Base-by-base conservation (phyloP, 1,284 basidiomycete species). In the Lignosus rhinocerotis region DNA sequence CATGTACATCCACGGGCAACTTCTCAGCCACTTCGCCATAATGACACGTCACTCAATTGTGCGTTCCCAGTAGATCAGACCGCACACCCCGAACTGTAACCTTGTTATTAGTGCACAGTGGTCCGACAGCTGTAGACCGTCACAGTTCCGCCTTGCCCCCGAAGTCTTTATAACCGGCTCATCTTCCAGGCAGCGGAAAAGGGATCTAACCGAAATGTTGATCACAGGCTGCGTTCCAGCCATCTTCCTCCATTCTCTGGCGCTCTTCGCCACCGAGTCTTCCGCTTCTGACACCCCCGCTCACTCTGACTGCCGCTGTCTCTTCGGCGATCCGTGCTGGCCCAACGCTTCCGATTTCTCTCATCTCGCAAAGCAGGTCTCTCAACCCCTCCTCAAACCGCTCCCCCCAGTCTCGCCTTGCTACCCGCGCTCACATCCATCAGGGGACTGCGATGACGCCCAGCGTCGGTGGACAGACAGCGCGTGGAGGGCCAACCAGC, bases 281-380 rank as follows among this genome's bases (percentile, higher is more conserved):
- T 33, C 31, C 45, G 50, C 33, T 19, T 21, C 47, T 43, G 25
- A 11, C 47, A 38, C 42, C 30, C 45, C 25, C 2, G n/a, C 36
- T n/a, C 30, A 16, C 19, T 43, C 59, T 32, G 46, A 30, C 31
- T 70, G 70, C 42, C 68, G 66, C 36, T 69, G 68, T 56, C 58
- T 65, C 41, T 75, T 69, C 39, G 70, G 70, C 8, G 67, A 76
- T 36, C 8, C 68, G 3, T 82, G 79, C 64, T 81, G 80, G 78
- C 79, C 80, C 1, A 68, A 65, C 9, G 54, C 70, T 0, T 45
- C 67, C 5, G 69, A 71, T 0, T 80, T 81, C 58, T 50, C 66
- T 7, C 39, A 63, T 14, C 72, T 80, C 6, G 65, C 70, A 5
- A 63, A 66, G 8, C 66, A 72, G 41, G 55, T 78, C 19, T 77